Evolutionary conservation across 129 eudicot genomes (phyloP), one percentile per base, ranked within the genome.

Genomic region (Pulicaria dysenterica): DNA sequence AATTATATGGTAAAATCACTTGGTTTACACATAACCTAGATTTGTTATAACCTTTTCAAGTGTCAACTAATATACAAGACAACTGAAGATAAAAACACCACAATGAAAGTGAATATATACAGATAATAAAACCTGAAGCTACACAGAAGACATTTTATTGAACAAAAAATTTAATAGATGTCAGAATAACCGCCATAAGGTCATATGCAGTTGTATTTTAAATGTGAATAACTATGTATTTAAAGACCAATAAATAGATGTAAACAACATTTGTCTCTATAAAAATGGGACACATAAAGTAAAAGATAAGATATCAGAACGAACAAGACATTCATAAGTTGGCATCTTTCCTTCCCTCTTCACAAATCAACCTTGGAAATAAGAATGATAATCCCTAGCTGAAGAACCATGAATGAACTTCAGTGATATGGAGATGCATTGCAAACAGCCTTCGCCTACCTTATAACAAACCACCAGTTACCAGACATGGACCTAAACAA

Each of bases 401-500:
- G 47, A 15, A 62, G 48, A 24, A 24, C 31, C 31, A 24, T 24
- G 31, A 24, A 24, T 24, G 31, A 24, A 24, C 31, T 24, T 24
- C 31, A 24, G 31, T 24, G 31, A 24, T 24, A 24, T 24, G 31
- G 31, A 24, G 31, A 24, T 24, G 31, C 31, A 24, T 24, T 24
- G 31, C 40, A 62, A 40, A 47, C 7, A 38, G 40, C 67, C 16
- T 15, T 62, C 47, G 40, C 67, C 6, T 7, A 64, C 37, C 50
- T 63, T 42, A 42, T 4, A 8, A 15, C 14, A 8, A 11, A 39
- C 8, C 69, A 6, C 37, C 53, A 64, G n/a, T 64, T 64, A 64
- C 53, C 51, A 64, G 16, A 64, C 69, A 42, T 45, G 37, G 42
- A 19, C 69, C 69, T 64, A 42, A 42, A 41, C 68, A 62, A 62